A percentile compares a stretch with the other conserved stretches of the same genome.
Evolutionary conservation across 768 basidiomycete genomes (phyloP).

Genomic region (Rhodotorula babjevae): DNA sequence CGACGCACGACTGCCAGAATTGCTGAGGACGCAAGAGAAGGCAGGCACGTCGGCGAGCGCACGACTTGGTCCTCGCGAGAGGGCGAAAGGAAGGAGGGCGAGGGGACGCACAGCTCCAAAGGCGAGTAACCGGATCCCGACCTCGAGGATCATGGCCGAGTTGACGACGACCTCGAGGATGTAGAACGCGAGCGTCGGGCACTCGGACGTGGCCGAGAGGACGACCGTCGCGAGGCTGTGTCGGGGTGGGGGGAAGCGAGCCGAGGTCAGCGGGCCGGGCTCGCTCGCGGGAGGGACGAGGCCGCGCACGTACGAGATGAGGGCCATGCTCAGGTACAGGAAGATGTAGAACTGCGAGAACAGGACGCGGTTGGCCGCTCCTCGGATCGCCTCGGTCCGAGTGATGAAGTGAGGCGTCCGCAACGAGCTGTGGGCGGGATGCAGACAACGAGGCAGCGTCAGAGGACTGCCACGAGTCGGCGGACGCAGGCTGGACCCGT

Average conservation of each 20-base stretch:
- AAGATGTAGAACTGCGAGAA: slow-evolving; percentile 55
- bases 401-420: slow-evolving; percentile 5
- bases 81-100: slow-evolving; percentile 20
- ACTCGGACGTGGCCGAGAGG: slow-evolving; percentile 73
- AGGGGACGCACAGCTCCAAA: slow-evolving; percentile 70
- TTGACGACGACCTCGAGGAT: slow-evolving; percentile 82
- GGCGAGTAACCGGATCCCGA: slow-evolving; percentile 88
- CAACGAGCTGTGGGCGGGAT: background rate
- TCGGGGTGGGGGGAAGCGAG: background rate
- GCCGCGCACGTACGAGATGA: background rate
- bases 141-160: slow-evolving; percentile 77
- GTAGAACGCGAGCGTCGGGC: slow-evolving; percentile 83
- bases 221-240: slow-evolving; percentile 66
- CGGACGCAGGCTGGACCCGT: no score
- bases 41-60: background rate
- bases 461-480: no score
- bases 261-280: background rate
- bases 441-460: no score
- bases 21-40: slow-evolving; percentile 57
- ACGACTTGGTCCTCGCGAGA: no score
- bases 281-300: slow-evolving; percentile 58
- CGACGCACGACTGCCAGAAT: slow-evolving; percentile 81
- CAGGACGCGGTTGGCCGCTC: slow-evolving; percentile 83
- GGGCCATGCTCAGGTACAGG: slow-evolving; percentile 4
- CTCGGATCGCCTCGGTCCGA: slow-evolving; percentile 43